Base-by-base conservation (phyloP, 306 rosid genomes). In the Gillenia trifoliata region DNA sequence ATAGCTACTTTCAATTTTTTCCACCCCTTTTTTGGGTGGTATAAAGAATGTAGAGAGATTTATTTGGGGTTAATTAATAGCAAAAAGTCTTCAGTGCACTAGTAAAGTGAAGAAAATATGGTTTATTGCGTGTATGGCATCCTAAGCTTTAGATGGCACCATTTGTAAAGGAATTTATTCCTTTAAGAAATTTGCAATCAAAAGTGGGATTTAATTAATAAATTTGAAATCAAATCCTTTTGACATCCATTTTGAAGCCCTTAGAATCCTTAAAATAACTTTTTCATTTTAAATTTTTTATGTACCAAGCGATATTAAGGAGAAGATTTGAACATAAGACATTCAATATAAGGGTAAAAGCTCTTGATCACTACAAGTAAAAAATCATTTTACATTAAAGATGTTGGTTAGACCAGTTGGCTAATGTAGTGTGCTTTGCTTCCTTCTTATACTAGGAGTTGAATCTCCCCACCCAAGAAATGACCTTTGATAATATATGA, bases 91-190 rank as follows among this genome's bases (percentile, higher is more conserved):
- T 52, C 80, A 66, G 36, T 70, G 82, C 77, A 80, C 79, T 47
- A 55, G 31, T 66, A 77, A 74, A 52, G 76, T 20, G 34, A 78
- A 34, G 26, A 74, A 68, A 23, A 52, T 65, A 47, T 25, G 64
- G 73, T 17, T 63, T 40, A 11, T 19, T 13, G 65, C 54, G 28
- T 40, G 60, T 50, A 74, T 70, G 77, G 86, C 22, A 75, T 80
- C 81, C 89, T 61, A 81, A 65, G 83, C 90, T 75, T 77, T 64
- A 71, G 63, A 47, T 43, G 64, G 60, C 64, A 55, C 73, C 74
- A 34, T 22, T 40, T 55, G 64, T 9, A 22, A 20, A 34, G 31
- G 75, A 67, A 61, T 40, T 28, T 71, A 40, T 81, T 38, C 82
- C 20, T 5, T 26, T n/a, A n/a, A n/a, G n/a, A n/a, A n/a, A 17